These are phyloP conservation scores for Rosellinia necatrix DNA, from an alignment of 2,329 filamentous ascomycete species.

Conservation along the genomic window DNA sequence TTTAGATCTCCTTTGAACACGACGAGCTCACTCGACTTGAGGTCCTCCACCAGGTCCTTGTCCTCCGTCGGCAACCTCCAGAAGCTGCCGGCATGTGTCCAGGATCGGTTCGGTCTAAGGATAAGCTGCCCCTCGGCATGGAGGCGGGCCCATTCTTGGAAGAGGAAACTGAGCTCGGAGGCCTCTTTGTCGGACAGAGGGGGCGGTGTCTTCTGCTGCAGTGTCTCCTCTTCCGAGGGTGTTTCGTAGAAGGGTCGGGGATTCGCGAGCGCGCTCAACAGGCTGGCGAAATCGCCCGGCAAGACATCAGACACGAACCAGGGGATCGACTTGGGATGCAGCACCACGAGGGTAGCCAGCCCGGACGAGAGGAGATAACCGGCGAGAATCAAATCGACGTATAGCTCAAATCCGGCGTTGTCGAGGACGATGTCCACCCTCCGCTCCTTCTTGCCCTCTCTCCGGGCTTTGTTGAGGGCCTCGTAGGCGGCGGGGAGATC, in stretches of 20 bases:
- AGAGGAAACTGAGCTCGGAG: constrained; percentile 73
- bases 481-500: constrained; percentile 77
- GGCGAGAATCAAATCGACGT: constrained; percentile 89
- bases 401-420: constrained; percentile 96
- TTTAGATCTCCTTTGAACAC: constrained; percentile 98
- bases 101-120: constrained; percentile 85
- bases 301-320: constrained; percentile 99
- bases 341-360: constrained; percentile 82
- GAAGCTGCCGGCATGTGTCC: constrained; percentile 86
- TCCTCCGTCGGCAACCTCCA: constrained; percentile 80
- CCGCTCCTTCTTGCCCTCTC: constrained; percentile 67
- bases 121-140: constrained; percentile 84
- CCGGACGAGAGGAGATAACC: constrained; percentile 85
- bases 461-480: constrained; percentile 67
- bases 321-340: constrained; percentile 93
- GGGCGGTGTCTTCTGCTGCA: constrained; percentile 60
- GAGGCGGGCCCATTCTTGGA: constrained; percentile 77
- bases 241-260: constrained; percentile 80
- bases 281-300: constrained; percentile 80
- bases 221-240: constrained; percentile 68
- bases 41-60: constrained; percentile 71
- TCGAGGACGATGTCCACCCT: constrained; percentile 94
- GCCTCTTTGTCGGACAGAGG: constrained; percentile 71
- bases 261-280: constrained; percentile 78
- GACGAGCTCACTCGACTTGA: constrained; percentile 83